phyloP scores from a whole-genome alignment of 208 protist species.

The Crithidia brevicula region DNA sequence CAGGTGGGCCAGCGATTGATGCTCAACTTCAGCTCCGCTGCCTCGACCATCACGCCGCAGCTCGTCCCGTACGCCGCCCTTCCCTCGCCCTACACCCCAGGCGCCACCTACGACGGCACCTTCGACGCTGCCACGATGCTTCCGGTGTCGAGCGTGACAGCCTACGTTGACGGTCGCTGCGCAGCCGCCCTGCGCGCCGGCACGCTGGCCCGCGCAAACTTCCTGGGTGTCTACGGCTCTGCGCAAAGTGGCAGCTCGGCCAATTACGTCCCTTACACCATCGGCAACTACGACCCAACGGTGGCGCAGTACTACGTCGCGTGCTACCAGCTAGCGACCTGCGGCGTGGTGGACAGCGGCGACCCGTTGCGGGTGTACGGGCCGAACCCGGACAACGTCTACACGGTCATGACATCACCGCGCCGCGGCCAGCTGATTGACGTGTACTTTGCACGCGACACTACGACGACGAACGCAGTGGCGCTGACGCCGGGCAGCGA shows the following conservation, averaged over 20 bases:
- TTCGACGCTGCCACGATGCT: constrained; percentile 73
- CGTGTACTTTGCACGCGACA: constrained; percentile 63
- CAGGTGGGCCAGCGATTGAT: constrained; percentile 75
- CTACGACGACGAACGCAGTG: constrained; percentile 30
- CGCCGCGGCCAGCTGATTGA: constrained; percentile 81
- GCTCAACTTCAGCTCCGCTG: constrained; percentile 48
- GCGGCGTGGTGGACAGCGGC: constrained; percentile 73
- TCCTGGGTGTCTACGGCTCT: constrained; percentile 50
- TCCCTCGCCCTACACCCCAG: constrained; percentile 56
- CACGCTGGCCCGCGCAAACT: constrained; percentile 15
- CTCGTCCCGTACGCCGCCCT: constrained; percentile 47
- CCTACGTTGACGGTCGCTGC: constrained; percentile 76
- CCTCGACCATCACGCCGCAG: constrained; percentile 26
- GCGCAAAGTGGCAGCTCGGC: constrained; percentile 8
- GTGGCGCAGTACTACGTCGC: constrained; percentile 46
- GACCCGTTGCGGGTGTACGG: constrained; percentile 43
- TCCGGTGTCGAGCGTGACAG: constrained; percentile 28
- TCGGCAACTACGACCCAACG: constrained; percentile 71
- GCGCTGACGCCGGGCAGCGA: constrained; percentile 70
- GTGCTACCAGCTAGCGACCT: constrained; percentile 76
- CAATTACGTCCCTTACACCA: constrained; percentile 44
- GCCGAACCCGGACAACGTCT: constrained; percentile 62
- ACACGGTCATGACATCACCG: constrained; percentile 35
- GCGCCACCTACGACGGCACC: constrained; percentile 57
- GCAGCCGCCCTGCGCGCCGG: constrained; percentile 37